Evolutionary conservation across 495 filamentous ascomycete genomes (phyloP), one percentile per base, ranked within the genome.

Genomic region (Parmelia sp.): DNA sequence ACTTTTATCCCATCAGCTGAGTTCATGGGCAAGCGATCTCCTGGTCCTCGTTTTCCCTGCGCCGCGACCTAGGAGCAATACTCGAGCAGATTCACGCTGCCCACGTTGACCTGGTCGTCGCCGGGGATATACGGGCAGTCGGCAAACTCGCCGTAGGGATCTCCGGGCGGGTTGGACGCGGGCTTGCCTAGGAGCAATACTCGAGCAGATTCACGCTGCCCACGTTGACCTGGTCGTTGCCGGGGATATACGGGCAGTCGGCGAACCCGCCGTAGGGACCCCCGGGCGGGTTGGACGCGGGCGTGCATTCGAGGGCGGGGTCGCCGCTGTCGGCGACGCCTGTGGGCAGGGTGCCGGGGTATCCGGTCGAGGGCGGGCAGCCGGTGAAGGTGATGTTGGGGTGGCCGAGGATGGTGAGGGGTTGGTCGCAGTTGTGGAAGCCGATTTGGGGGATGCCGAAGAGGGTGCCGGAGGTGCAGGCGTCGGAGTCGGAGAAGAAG

Each of bases 401-500:
- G 8, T 55, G 51, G 17, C 51, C 51, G 17, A 55, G 7, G 51
- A 55, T 55, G 27, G 51, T 55, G 29, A 55, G 6, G 51, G 21
- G 6, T 33, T 55, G 10, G 6, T 55, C 29, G 17, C 51, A 55
- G 11, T 55, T 14, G 2, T 10, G 25, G 51, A 55, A 55, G 1
- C 51, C 51, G 11, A 14, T 5, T 6, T 15, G 51, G 6, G 21
- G 31, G 29, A 31, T 33, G 51, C 51, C 51, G 51, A 55, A 21
- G 1, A 23, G 6, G 29, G 51, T n/a, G 51, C 51, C 29, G 51
- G 31, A 27, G 14, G 27, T 55, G 7, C 51, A 55, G 17, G 51
- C 27, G 51, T 55, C 33, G 51, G 27, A 33, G 51, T 55, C 51
- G 8, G 51, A 55, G 51, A 55, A 55, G 51, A 55, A 55, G 51